Evolutionary conservation across 495 filamentous ascomycete species (phyloP).

Genomic region (Hypoxylon fuscum): DNA sequence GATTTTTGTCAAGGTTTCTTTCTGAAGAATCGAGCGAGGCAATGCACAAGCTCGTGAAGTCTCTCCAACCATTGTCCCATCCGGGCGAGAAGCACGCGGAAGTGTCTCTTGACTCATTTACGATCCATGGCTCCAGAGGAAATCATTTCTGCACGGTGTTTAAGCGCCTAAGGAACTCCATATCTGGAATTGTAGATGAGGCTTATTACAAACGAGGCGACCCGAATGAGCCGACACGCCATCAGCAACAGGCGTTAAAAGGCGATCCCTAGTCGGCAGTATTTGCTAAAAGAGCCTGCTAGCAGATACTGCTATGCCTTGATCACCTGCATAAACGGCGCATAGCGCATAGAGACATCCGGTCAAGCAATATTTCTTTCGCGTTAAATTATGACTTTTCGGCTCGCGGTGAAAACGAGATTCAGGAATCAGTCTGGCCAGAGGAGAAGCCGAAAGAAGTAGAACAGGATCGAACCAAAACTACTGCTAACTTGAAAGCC

Average conservation of each 20-base stretch:
- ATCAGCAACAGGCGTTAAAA: not conserved
- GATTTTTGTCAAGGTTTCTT: no score
- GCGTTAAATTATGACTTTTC: not conserved
- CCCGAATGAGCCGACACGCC: not conserved
- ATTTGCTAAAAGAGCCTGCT: constrained; percentile 4
- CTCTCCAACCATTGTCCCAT: not conserved
- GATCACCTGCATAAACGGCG: not conserved
- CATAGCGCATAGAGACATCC: constrained; percentile 1
- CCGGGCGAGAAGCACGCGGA: not conserved
- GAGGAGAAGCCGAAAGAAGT: not conserved
- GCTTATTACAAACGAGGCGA: not conserved
- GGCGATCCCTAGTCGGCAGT: not conserved
- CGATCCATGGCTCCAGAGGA: constrained; percentile 4
- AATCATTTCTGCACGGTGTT: constrained; percentile 1
- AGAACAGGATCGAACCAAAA: not conserved
- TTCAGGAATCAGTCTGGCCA: not conserved
- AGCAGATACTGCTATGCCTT: not conserved
- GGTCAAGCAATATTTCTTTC: not conserved
- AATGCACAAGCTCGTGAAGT: not conserved
- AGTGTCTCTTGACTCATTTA: constrained; percentile 3
- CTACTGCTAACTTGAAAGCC: not conserved
- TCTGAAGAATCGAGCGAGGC: not conserved
- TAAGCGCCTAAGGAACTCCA: not conserved
- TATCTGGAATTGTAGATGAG: not conserved
- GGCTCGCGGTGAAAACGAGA: constrained; percentile 2